Evolutionary conservation across 2,329 filamentous ascomycete genomes (phyloP).

Genomic region (Beauveria brongniartii): DNA sequence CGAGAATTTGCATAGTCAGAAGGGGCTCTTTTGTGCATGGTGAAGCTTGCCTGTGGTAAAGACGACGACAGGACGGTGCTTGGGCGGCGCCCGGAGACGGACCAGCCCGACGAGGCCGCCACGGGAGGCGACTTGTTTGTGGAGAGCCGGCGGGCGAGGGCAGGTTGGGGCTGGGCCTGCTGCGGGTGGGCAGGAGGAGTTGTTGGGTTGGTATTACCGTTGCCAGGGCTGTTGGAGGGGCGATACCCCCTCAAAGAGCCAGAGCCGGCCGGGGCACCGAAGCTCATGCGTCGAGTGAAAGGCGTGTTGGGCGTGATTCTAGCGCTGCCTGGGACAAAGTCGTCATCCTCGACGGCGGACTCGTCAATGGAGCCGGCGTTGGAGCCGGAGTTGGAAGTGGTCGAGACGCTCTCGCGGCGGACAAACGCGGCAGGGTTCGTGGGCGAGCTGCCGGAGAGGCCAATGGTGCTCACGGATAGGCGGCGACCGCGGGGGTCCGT

Average conservation of each 20-base stretch:
- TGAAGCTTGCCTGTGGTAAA: constrained; percentile 50
- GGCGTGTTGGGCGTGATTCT: constrained; percentile 61
- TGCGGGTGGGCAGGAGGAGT: constrained; percentile 26
- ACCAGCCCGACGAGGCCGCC: constrained; percentile 23
- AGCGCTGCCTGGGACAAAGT: constrained; percentile 38
- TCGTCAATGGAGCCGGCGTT: constrained; percentile 56
- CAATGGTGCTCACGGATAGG: constrained; percentile 66
- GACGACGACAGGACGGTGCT: constrained; percentile 26
- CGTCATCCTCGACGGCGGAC: constrained; percentile 63
- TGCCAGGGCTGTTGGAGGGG: constrained; percentile 51
- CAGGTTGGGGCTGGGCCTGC: constrained; percentile 5
- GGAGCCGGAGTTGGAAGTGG: constrained; percentile 47
- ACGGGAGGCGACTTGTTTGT: constrained; percentile 23
- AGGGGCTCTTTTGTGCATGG: constrained; percentile 47
- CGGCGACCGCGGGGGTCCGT: constrained; percentile 57
- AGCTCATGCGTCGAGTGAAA: constrained; percentile 80
- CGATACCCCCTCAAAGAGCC: constrained; percentile 55
- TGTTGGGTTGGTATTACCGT: constrained; percentile 48
- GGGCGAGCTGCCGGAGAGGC: constrained; percentile 65
- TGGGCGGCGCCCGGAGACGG: constrained; percentile 28
- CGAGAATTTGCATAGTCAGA: constrained; percentile 56
- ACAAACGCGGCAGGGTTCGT: constrained; percentile 43
- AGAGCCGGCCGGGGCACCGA: constrained; percentile 67
- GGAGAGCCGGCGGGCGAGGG: constrained; percentile 23
- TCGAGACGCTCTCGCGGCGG: constrained; percentile 62